These are phyloP conservation scores for Bolboschoenus planiculmis DNA, from an alignment of 176 grass and related monocot species.

Conservation along the genomic window DNA sequence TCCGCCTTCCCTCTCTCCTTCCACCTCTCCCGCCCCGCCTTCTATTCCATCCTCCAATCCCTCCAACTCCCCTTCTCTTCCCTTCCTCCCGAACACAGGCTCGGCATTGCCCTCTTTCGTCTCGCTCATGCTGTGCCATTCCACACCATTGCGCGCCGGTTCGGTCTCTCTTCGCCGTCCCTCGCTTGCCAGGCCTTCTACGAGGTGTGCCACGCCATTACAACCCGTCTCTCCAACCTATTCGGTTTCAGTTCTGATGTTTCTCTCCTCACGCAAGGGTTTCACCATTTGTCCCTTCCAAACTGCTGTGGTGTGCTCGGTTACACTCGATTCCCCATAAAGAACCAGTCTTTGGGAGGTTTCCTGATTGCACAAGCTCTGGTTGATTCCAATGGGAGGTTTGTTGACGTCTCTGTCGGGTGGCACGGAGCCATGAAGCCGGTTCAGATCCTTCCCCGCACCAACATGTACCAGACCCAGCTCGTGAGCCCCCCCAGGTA, in stretches of 20 bases:
- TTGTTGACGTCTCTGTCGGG: constrained; percentile 71
- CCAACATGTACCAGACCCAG: constrained; percentile 51
- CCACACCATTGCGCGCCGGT: constrained; percentile 58
- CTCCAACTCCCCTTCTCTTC: constrained; percentile 43
- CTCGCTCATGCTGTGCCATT: constrained; percentile 63
- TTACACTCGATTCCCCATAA: constrained; percentile 45
- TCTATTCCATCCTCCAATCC: constrained; percentile 60
- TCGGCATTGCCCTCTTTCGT: constrained; percentile 75
- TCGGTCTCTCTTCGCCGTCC: constrained; percentile 51
- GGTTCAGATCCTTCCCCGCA: constrained; percentile 42
- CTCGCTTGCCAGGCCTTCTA: constrained; percentile 70
- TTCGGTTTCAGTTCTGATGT: constrained; percentile 54
- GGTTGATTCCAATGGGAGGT: constrained; percentile 74
- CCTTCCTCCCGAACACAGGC: constrained; percentile 59
- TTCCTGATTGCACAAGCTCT: constrained; percentile 57
- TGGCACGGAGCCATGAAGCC: constrained; percentile 53
- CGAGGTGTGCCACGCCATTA: constrained; percentile 71
- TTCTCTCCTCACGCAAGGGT: constrained; percentile 54
- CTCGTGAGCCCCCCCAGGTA: constrained; percentile 55
- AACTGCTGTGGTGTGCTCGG: constrained; percentile 85
- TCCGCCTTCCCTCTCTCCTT: constrained; percentile 57
- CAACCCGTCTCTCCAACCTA: constrained; percentile 43
- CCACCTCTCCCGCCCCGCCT: constrained; percentile 55
- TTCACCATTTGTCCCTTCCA: constrained; percentile 50
- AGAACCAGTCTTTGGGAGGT: neutral